A percentile compares a stretch with the other conserved stretches of the same genome.
phyloP scores from a whole-genome alignment of 352 stramenopile species.

The Phytophthora podocarpi region DNA sequence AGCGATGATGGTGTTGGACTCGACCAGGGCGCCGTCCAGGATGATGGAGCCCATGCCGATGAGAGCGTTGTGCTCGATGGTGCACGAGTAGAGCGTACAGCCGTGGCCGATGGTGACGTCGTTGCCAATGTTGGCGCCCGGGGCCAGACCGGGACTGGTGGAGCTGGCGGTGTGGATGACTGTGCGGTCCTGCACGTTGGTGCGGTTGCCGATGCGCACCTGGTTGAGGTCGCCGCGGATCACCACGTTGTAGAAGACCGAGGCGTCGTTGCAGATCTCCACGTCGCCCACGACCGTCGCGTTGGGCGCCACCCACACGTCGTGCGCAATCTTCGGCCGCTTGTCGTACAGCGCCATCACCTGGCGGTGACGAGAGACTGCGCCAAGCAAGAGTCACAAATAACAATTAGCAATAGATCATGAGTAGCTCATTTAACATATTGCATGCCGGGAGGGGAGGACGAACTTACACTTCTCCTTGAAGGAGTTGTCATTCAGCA shows the following conservation, averaged over 20 bases:
- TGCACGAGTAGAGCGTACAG: slow-evolving; percentile 96
- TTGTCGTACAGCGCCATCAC: slow-evolving; percentile 95
- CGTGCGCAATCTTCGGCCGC: slow-evolving; percentile 88
- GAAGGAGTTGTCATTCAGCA: slow-evolving; percentile 87
- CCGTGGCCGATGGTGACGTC: slow-evolving; percentile 96
- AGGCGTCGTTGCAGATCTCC: slow-evolving; percentile 93
- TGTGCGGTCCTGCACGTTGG: slow-evolving; percentile 97
- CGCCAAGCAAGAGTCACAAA: too few species aligned
- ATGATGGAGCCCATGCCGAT: slow-evolving; percentile 97
- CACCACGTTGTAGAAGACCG: slow-evolving; percentile 97
- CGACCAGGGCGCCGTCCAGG: slow-evolving; percentile 91
- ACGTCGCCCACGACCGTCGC: slow-evolving; percentile 97
- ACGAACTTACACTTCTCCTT: slow-evolving; percentile 87
- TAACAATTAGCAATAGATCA: neutral
- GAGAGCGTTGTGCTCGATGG: slow-evolving; percentile 95
- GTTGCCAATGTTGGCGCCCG: slow-evolving; percentile 93
- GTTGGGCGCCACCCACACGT: slow-evolving; percentile 96
- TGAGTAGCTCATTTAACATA: neutral
- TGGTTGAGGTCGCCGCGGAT: slow-evolving; percentile 93
- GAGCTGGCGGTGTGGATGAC: slow-evolving; percentile 94
- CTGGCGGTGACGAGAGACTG: slow-evolving; percentile 93
- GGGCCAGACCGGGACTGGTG: slow-evolving; percentile 70
- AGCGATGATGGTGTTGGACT: slow-evolving; percentile 95
- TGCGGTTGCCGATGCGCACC: slow-evolving; percentile 95
- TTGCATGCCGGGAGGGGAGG: too few species aligned